Base-by-base conservation (phyloP, 2,329 filamentous ascomycete genomes). In the Aspergillus texensis region DNA sequence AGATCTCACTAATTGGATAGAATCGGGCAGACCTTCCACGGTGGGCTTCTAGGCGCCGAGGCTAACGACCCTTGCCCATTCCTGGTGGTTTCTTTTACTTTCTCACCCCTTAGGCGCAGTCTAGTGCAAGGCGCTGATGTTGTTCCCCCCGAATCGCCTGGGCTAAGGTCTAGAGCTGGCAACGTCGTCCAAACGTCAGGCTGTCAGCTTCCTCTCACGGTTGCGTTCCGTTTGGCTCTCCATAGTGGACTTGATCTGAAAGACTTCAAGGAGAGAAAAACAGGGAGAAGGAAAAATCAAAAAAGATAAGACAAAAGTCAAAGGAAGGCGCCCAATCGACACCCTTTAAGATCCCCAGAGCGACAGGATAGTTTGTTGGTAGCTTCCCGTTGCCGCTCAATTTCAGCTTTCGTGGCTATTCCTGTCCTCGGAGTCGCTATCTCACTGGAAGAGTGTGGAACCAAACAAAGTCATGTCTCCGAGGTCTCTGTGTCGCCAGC, bases 131-230 rank as follows among this genome's bases (percentile, higher is more conserved):
- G 57, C 24, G 48, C 48, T 54, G 34, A 39, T 53, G 24, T 19
- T 41, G 50, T 30, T 41, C n/a, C 8, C 36, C 26, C 48, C 45
- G 45, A 52, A n/a, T 45, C 34, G 52, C 58, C 19, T 19, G 36
- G 48, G 48, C 48, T 50, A 28, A 41, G 36, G 54, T 62, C 54
- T 58, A 34, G 60, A 55, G 48, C 24, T 19, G 11, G 12, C 56
- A 34, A 61, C 62, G 62, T 61, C 58, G 58, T 54, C 46, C 58
- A 60, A 45, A 61, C 62, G 52, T 58, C 62, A 63, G 53, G 24
- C 24, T 52, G 46, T 32, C 60, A 14, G 26, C 43, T 39, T 57
- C 34, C 50, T 30, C 21, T 54, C 24, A 48, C 41, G 52, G 48
- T 45, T 60, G 39, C 39, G 26, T 53, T 52, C 62, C 62, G 58